These are phyloP conservation scores for Pythium insidiosum DNA, from an alignment of 352 stramenopile genomes.

Conservation along the genomic window DNA sequence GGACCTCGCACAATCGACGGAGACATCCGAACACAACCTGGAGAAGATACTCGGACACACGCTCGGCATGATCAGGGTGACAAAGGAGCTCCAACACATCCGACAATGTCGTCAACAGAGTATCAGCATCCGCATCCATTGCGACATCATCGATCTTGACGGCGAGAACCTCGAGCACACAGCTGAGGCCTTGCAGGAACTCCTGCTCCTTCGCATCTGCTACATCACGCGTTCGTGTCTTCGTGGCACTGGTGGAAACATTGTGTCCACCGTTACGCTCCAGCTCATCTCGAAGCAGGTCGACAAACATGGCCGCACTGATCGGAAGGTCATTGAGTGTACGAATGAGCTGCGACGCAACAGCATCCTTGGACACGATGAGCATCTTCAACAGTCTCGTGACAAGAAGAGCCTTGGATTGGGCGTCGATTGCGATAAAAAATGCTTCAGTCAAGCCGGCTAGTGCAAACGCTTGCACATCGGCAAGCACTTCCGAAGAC, in stretches of 20 bases:
- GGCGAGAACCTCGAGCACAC: slow-evolving; percentile 67
- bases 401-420: slow-evolving; percentile 38
- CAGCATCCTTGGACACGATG: slow-evolving; percentile 46
- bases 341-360: slow-evolving; percentile 45
- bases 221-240: slow-evolving; percentile 5
- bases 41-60: slow-evolving; percentile 71
- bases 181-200: slow-evolving; percentile 50
- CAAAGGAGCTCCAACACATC: slow-evolving; percentile 58
- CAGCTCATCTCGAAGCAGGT: slow-evolving; percentile 39
- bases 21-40: slow-evolving; percentile 75
- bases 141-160: slow-evolving; percentile 48
- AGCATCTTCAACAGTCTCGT: slow-evolving; percentile 43
- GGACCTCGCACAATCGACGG: slow-evolving; percentile 57
- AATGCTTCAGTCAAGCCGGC: slow-evolving; percentile 25
- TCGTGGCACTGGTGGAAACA: neutral
- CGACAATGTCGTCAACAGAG: slow-evolving; percentile 44
- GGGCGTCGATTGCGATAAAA: slow-evolving; percentile 41
- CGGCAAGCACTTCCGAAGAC: neutral
- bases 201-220: slow-evolving; percentile 11
- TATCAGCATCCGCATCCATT: slow-evolving; percentile 17
- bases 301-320: slow-evolving; percentile 41
- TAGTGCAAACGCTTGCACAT: slow-evolving; percentile 25
- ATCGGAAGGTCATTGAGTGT: slow-evolving; percentile 47
- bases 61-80: slow-evolving; percentile 31
- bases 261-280: slow-evolving; percentile 6